Evolutionary conservation across 371 early-diverging fungal species (phyloP).

Genomic region (Capillidium heterosporum): DNA sequence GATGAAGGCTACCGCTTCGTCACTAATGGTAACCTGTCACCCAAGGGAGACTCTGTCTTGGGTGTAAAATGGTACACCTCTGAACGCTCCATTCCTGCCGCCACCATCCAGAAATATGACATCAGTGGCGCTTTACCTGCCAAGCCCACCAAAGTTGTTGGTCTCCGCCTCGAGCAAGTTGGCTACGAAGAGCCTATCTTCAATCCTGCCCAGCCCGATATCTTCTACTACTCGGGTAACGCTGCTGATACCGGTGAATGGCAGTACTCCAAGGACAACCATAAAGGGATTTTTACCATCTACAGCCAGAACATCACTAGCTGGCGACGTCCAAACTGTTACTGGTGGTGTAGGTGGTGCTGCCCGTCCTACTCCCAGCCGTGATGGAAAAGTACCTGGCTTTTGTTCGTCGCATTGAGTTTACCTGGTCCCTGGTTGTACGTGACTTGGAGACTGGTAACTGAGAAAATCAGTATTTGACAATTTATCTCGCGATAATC

Average conservation of each 20-base stretch:
- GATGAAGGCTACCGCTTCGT: neutral
- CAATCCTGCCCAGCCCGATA: neutral
- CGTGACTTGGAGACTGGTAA: neutral
- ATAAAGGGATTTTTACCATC: neutral
- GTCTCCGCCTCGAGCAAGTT: neutral
- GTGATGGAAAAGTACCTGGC: neutral
- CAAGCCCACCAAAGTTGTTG: neutral
- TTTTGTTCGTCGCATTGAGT: neutral
- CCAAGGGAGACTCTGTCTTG: neutral
- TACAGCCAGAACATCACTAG: neutral
- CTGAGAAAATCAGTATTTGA: neutral
- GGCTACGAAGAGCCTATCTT: neutral
- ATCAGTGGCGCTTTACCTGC: neutral
- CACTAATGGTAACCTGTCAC: neutral
- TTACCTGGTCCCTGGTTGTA: neutral
- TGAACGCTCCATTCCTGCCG: neutral
- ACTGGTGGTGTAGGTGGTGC: neutral
- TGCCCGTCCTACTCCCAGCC: neutral
- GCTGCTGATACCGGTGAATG: neutral
- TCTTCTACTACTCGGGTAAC: neutral
- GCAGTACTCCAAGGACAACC: neutral
- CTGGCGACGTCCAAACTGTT: neutral
- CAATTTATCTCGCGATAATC: neutral
- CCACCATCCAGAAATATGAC: neutral
- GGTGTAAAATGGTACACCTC: slow-evolving; percentile 1